Percentiles rank a stretch among this genome's conserved stretches.
These are phyloP conservation scores for Jamesozyma spencerorum DNA, from an alignment of 805 yeast species.

Conservation along the genomic window DNA sequence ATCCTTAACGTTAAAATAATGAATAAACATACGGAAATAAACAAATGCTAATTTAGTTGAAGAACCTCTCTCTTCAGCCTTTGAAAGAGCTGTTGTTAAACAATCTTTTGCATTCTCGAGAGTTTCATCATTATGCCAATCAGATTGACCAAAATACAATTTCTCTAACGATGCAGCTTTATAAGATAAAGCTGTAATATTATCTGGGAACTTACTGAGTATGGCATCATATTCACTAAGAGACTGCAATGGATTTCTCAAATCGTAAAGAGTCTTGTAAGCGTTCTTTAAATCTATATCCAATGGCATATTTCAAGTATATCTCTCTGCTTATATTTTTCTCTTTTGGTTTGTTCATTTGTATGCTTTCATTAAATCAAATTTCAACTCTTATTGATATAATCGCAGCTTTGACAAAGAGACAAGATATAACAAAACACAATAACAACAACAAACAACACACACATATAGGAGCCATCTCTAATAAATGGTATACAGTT, in stretches of 20 bases:
- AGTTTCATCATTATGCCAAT: conserved; percentile 37
- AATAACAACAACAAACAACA: no score
- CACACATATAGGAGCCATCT: no score
- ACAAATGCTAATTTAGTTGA: conserved; percentile 39
- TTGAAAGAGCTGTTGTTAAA: conserved; percentile 33
- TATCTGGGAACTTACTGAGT: conserved; percentile 35
- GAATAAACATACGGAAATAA: conserved; percentile 41
- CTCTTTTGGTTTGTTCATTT: no score
- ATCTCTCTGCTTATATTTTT: no score
- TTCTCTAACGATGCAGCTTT: conserved; percentile 44
- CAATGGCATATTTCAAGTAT: no score
- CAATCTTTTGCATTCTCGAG: conserved; percentile 32
- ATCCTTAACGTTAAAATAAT: conserved; percentile 37
- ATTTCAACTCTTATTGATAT: no score
- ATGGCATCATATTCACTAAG: conserved; percentile 33
- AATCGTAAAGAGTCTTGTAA: conserved; percentile 36
- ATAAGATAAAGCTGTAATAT: conserved; percentile 40
- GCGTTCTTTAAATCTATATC: conserved; percentile 36
- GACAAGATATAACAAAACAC: no score
- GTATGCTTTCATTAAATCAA: no score
- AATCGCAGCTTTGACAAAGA: no score
- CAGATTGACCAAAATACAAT: conserved; percentile 28
- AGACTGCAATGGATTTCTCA: conserved; percentile 39
- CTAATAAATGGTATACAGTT: no score
- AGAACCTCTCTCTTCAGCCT: conserved; percentile 40